Evolutionary conservation across 805 yeast genomes (phyloP).

Genomic region (Monosporozyma aquatica): DNA sequence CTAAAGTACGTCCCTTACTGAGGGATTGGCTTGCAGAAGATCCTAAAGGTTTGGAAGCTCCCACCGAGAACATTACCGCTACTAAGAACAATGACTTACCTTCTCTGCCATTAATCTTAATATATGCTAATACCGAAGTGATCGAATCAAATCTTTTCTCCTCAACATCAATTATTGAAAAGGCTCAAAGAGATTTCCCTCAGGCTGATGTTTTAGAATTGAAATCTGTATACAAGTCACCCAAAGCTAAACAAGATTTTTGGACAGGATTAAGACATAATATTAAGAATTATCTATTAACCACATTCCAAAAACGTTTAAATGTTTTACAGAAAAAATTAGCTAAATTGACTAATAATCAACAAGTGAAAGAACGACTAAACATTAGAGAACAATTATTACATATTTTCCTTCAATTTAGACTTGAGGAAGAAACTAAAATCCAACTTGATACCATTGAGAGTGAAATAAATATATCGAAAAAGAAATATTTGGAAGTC

Average conservation of each 20-base stretch:
- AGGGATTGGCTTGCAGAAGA: constrained; percentile 58
- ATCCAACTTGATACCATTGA: constrained; percentile 14
- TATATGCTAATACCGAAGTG: constrained; percentile 26
- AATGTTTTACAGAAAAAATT: constrained; percentile 9
- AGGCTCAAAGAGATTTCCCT: constrained; percentile 28
- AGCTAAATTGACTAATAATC: constrained; percentile 1
- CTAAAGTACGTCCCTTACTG: constrained; percentile 73
- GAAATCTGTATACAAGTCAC: constrained; percentile 28
- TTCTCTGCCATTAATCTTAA: constrained; percentile 17
- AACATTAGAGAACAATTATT: constrained; percentile 20
- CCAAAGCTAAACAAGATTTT: constrained; percentile 22
- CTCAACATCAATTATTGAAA: constrained; percentile 25
- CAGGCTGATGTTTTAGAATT: constrained; percentile 22
- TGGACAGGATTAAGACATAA: constrained; percentile 23
- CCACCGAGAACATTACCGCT: background rate
- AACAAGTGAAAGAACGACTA: constrained; percentile 10
- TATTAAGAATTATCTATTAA: constrained; percentile 17
- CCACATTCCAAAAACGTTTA: constrained; percentile 23
- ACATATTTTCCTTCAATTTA: constrained; percentile 21
- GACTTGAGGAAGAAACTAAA: constrained; percentile 21
- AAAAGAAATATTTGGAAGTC: constrained; percentile 5
- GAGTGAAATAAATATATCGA: constrained; percentile 6
- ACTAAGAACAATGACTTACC: background rate
- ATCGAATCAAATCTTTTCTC: constrained; percentile 28
- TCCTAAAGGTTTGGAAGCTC: background rate